Conservation (phyloP, 805 yeast species). For the Candida nanaspora region DNA sequence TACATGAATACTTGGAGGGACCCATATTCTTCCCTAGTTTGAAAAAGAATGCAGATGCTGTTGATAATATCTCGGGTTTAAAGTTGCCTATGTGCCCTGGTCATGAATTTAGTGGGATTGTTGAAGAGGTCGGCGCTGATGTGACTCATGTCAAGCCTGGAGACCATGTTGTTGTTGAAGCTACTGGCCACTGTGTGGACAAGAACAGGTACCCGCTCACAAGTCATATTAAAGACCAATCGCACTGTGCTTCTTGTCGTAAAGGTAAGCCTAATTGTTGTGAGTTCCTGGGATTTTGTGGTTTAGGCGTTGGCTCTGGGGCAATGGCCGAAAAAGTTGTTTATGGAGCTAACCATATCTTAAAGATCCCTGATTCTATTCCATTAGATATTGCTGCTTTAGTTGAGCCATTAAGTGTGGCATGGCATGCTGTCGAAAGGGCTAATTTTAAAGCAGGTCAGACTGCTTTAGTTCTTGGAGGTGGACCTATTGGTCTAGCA, state of each 20-base stretch:
- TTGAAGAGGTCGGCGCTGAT: constrained; percentile 34
- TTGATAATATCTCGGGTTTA: constrained; percentile 32
- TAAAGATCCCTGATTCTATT: constrained; percentile 23
- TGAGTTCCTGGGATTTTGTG: constrained; percentile 34
- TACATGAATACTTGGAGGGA: constrained; percentile 50
- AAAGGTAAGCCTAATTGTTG: constrained; percentile 41
- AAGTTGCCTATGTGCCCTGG: constrained; percentile 31
- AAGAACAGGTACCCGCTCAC: constrained; percentile 24
- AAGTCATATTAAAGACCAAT: constrained; percentile 23
- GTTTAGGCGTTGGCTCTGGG: constrained; percentile 45
- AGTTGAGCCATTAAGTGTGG: constrained; percentile 51
- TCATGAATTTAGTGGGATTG: constrained; percentile 23
- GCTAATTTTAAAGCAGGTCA: constrained; percentile 37
- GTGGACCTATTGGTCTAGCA: constrained; percentile 60
- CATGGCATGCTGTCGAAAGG: constrained; percentile 52
- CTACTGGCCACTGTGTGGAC: constrained; percentile 44
- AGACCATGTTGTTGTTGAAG: constrained; percentile 57
- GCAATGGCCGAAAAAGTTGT: constrained; percentile 35
- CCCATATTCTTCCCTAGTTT: constrained; percentile 46
- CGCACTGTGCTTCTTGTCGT: constrained; percentile 35
- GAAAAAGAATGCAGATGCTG: constrained; percentile 16
- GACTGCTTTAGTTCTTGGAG: constrained; percentile 46
- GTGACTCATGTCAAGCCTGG: constrained; percentile 41
- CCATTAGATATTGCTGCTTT: constrained; percentile 38
- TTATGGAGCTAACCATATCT: constrained; percentile 27